Evolutionary conservation across 768 basidiomycete species (phyloP), one percentile per base, ranked within the genome.

Genomic region (Kwoniella dendrophila): DNA sequence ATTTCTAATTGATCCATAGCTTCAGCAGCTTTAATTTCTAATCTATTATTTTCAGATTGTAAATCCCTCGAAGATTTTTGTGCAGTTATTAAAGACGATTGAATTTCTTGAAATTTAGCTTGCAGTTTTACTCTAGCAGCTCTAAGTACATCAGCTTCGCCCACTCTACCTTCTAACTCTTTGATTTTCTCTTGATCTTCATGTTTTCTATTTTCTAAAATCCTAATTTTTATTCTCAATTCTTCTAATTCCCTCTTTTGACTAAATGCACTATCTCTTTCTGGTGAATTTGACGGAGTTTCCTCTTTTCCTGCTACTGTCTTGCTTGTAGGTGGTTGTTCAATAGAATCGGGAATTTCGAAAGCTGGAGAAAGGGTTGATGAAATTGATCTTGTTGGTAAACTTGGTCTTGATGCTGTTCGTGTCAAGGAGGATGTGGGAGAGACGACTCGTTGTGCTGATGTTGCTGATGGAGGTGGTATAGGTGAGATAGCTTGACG

Each of bases 1-100:
- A 97, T 92, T 81, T 99, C 96, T 38, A 98, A 80, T 74, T 94
- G 90, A 60, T 97, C 95, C 54, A 89, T 86, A 1, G 88, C 77
- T 75, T 98, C 95, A 2, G 87, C 80, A 1, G 90, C 81, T 24
- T 89, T 83, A 16, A 80, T 81, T 66, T 94, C 90, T 33, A 92
- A 81, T 33, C 87, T 84, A 0, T 86, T 83, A n/a, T 92, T 81
- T 62, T 91, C 88, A 63, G 88, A 84, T 7, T 86, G 80, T 14
- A 81, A 72, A 68, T 95, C 92, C 2, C 88, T 84, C 30, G 92
- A 82, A 59, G 89, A 86, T 3, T 90, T 86, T n/a, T 86, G 85
- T 3, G 87, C 85, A 1, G 85, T 85, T 27, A 86, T 86, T 44
- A 92, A 84, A 49, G 95, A 90, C 0, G 88, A 86, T 74, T 92